Conservation (phyloP, 2,329 filamentous ascomycete species). For the Rhytidhysteron rufulum region DNA sequence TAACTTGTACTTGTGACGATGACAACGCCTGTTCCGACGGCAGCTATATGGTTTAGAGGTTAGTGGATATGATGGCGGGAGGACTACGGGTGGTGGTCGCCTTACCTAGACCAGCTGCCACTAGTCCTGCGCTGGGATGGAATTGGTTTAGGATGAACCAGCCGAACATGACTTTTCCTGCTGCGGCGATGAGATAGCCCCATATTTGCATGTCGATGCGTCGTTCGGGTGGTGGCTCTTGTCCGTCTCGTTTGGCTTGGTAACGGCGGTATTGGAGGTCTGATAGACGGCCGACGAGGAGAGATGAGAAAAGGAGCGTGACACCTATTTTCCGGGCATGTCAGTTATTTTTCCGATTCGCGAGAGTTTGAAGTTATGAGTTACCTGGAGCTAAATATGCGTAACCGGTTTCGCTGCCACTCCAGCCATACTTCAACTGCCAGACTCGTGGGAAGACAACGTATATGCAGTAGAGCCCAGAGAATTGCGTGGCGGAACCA, state of each 20-base stretch:
- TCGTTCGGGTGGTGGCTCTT: neutral
- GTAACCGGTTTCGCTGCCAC: constrained; percentile 6
- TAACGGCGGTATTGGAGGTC: constrained; percentile 15
- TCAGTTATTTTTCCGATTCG: too few species aligned
- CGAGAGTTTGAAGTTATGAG: too few species aligned
- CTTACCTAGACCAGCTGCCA: too few species aligned
- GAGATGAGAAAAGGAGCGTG: constrained; percentile 31
- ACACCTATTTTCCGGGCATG: too few species aligned
- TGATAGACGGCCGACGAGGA: constrained; percentile 36
- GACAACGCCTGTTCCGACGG: neutral
- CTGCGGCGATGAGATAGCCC: neutral
- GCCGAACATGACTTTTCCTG: neutral
- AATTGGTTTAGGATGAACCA: neutral
- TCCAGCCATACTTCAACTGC: constrained; percentile 9
- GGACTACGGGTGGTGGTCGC: too few species aligned
- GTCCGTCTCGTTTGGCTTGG: neutral
- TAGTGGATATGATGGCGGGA: too few species aligned
- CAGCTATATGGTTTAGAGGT: too few species aligned
- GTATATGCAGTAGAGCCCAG: neutral
- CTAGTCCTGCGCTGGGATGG: neutral
- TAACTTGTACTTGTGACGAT: neutral
- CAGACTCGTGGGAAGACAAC: neutral
- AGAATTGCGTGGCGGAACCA: neutral
- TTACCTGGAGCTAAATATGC: neutral
- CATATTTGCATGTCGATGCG: neutral